phyloP scores from a whole-genome alignment of 331 rosid species.

The Stylosanthes scabra region DNA sequence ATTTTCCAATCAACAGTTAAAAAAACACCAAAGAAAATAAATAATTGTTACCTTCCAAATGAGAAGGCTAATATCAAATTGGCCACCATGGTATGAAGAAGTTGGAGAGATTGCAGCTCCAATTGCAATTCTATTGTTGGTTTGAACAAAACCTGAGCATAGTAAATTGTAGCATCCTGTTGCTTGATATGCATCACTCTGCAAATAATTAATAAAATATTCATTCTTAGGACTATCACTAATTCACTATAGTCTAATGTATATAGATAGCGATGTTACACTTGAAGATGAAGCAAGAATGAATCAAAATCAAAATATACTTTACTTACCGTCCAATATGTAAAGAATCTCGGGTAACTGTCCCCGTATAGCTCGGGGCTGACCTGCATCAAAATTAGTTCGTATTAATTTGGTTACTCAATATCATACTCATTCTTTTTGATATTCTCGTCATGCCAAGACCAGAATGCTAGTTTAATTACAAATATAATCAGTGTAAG shows the following conservation, averaged over 20 bases:
- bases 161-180: slow-evolving; percentile 94
- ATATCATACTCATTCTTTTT: not conserved
- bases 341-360: slow-evolving; percentile 93
- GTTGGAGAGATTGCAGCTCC: slow-evolving; percentile 98
- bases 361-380: slow-evolving; percentile 99
- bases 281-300: slow-evolving; percentile 42
- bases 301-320: not conserved
- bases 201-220: slow-evolving; percentile 31
- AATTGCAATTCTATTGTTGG: slow-evolving; percentile 84
- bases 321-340: slow-evolving; percentile 94
- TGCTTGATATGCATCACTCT: slow-evolving; percentile 98
- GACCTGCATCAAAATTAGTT: slow-evolving; percentile 68
- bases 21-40: not conserved
- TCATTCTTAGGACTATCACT: no score
- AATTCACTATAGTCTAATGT: no score
- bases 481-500: no score
- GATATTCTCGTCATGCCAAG: no score
- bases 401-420: slow-evolving; percentile 50
- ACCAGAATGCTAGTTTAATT: no score
- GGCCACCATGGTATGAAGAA: slow-evolving; percentile 79
- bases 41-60: slow-evolving; percentile 88
- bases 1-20: slow-evolving; percentile 37
- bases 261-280: not conserved
- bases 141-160: slow-evolving; percentile 96
- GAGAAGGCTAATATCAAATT: slow-evolving; percentile 86